phyloP scores from a whole-genome alignment of 2,329 filamentous ascomycete genomes.

The Xylariaceae sp. region DNA sequence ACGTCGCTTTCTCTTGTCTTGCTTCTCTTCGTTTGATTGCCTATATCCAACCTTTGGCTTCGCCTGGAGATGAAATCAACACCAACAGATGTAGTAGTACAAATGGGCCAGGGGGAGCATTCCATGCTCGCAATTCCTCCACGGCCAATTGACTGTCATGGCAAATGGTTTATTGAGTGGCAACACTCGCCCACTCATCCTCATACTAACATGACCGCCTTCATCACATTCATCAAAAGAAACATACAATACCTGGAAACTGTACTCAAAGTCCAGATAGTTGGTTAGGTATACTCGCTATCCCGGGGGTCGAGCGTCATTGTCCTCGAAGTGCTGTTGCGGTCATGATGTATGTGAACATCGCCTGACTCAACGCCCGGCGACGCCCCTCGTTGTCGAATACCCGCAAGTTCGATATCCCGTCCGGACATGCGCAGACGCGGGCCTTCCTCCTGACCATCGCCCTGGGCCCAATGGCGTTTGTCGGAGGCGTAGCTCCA shows the following conservation, averaged over 20 bases:
- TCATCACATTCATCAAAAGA: neutral
- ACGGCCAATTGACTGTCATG: neutral
- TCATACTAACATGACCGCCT: neutral
- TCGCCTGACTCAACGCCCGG: conserved; percentile 13
- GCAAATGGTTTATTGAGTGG: neutral
- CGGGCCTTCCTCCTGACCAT: conserved; percentile 20
- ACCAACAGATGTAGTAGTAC: neutral
- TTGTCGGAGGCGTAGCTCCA: conserved; percentile 51
- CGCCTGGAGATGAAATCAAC: too few relatives aligned
- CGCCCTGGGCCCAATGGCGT: conserved; percentile 30
- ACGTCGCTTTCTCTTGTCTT: too few relatives aligned
- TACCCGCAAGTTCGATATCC: conserved; percentile 31
- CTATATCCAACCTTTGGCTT: too few relatives aligned
- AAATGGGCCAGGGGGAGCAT: neutral
- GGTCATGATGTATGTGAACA: conserved; percentile 5
- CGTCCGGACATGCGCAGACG: conserved; percentile 17
- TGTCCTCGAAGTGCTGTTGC: conserved; percentile 13
- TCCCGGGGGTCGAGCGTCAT: conserved; percentile 8
- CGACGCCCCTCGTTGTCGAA: conserved; percentile 21
- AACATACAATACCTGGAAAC: neutral
- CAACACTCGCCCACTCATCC: neutral
- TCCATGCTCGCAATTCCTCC: neutral
- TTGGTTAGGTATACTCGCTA: conserved; percentile 3
- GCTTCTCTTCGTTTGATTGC: too few relatives aligned
- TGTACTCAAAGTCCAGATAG: neutral